A percentile compares a stretch with the other conserved stretches of the same genome.
These are phyloP conservation scores for Effrenium voratum DNA, from an alignment of 73 alveolate genomes.

Conservation along the genomic window DNA sequence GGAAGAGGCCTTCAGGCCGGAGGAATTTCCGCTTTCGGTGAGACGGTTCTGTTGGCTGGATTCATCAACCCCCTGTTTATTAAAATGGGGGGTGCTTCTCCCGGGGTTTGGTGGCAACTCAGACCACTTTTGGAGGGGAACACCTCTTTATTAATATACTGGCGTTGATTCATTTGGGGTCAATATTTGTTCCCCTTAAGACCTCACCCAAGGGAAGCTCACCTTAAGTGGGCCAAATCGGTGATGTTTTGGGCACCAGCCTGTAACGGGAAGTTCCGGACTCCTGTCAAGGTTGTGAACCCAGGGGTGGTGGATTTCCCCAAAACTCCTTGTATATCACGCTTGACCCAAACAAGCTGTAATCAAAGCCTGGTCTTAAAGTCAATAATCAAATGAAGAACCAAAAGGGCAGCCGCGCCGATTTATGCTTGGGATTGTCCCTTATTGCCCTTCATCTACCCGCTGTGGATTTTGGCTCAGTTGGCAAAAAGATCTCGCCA, in stretches of 20 bases:
- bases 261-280: too few species aligned
- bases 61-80: too few species aligned
- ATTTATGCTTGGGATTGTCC: background rate
- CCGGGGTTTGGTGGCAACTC: background rate
- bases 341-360: too few species aligned
- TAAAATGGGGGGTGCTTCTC: background rate
- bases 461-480: background rate
- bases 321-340: too few species aligned
- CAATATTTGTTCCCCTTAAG: background rate
- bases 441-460: background rate
- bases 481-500: background rate
- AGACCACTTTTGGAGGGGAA: background rate
- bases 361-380: background rate
- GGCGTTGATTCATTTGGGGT: background rate
- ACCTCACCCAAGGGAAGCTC: too few species aligned
- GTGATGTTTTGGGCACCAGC: too few species aligned
- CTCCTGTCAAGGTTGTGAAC: too few species aligned
- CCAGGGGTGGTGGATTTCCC: too few species aligned
- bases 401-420: background rate
- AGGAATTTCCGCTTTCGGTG: too few species aligned
- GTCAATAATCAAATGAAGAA: background rate
- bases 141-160: background rate
- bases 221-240: too few species aligned
- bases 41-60: too few species aligned
- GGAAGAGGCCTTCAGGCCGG: constrained; percentile 8